Conservation (phyloP, 148 eudicot species). For the Spergularia marina region DNA sequence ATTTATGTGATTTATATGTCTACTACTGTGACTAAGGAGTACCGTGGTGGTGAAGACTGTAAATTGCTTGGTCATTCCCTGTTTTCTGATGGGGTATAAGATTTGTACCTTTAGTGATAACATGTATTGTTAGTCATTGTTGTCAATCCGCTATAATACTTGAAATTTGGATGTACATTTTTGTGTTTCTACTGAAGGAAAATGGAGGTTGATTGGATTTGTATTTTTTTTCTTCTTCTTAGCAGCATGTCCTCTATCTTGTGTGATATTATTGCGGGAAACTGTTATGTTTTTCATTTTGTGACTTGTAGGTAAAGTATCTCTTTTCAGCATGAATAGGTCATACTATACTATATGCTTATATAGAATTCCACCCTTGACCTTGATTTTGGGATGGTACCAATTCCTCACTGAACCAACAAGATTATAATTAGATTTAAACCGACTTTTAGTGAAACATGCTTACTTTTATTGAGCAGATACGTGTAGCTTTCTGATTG, state of each 20-base stretch:
- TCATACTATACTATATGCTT: not conserved
- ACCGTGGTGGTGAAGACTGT: not conserved
- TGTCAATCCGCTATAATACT: not conserved
- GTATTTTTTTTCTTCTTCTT: not conserved
- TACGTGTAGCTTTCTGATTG: no score
- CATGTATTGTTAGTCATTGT: not conserved
- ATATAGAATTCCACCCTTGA: no score
- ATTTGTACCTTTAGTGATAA: not conserved
- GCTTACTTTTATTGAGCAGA: no score
- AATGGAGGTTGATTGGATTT: not conserved
- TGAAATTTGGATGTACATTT: not conserved
- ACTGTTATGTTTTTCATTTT: not conserved
- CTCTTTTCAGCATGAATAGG: not conserved
- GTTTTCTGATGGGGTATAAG: not conserved
- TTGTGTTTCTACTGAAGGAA: not conserved
- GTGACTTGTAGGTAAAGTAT: not conserved
- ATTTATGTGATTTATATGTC: not conserved
- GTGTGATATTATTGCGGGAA: not conserved
- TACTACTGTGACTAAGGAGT: not conserved
- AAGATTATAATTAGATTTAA: no score
- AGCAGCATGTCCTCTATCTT: not conserved
- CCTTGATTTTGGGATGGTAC: no score
- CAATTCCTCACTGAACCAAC: no score
- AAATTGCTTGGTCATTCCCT: not conserved
- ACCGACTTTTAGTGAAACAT: no score